A percentile compares a stretch with the other conserved stretches of the same genome.
Evolutionary conservation across 139 green algal species (phyloP).

Genomic region (Coelastrella sp.): DNA sequence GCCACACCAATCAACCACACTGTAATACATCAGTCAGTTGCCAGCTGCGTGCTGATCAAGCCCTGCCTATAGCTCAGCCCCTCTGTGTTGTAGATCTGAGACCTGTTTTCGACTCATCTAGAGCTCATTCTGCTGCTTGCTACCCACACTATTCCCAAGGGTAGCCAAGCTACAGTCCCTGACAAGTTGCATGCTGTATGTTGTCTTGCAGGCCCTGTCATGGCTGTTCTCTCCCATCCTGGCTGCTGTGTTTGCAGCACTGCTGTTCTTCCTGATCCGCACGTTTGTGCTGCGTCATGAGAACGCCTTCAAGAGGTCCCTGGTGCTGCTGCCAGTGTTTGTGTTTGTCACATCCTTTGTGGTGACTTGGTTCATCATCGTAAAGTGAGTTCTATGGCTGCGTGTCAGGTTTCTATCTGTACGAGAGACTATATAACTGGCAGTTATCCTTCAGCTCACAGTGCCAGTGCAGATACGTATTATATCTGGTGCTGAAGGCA

Average conservation of each 20-base stretch:
- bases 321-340: constrained; percentile 61
- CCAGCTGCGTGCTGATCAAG: no score
- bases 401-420: no score
- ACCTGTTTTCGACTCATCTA: not conserved
- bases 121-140: not conserved
- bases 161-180: no score
- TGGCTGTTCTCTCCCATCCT: constrained; percentile 69
- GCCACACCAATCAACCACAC: not conserved
- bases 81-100: not conserved
- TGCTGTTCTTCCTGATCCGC: constrained; percentile 59
- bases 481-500: no score
- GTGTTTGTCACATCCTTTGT: constrained; percentile 73
- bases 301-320: constrained; percentile 56
- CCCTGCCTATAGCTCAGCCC: no score
- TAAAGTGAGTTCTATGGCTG: not conserved
- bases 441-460: no score
- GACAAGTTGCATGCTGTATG: no score
- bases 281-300: constrained; percentile 60
- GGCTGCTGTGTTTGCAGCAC: constrained; percentile 47
- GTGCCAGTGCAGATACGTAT: no score
- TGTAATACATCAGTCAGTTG: not conserved
- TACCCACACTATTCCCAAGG: not conserved
- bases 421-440: no score
- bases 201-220: constrained; percentile 38
- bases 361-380: constrained; percentile 65